Conservation (phyloP, 1,284 basidiomycete genomes). For the Ceratobasidium sp. region DNA sequence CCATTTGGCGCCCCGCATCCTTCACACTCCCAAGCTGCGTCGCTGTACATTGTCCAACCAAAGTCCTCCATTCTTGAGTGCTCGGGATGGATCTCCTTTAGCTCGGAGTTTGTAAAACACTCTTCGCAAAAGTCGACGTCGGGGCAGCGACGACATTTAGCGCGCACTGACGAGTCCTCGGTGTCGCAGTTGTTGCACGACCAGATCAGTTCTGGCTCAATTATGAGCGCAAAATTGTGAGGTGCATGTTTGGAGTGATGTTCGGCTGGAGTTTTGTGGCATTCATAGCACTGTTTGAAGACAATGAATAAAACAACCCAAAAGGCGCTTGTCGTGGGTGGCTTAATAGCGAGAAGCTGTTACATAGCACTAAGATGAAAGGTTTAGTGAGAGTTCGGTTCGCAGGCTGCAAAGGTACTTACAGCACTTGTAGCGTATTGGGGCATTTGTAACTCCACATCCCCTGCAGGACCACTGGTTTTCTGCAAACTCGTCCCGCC, state of each 20-base stretch:
- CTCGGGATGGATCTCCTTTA: slow-evolving; percentile 11
- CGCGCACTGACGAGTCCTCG: not conserved
- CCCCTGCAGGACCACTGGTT: slow-evolving; percentile 24
- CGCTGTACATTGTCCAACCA: slow-evolving; percentile 16
- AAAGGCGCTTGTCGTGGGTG: not conserved
- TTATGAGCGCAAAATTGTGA: slow-evolving; percentile 38
- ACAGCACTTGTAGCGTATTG: slow-evolving; percentile 36
- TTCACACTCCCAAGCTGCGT: slow-evolving; percentile 32
- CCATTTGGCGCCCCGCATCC: slow-evolving; percentile 34
- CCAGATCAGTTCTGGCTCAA: slow-evolving; percentile 6
- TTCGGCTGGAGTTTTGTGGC: slow-evolving; percentile 33
- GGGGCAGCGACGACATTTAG: slow-evolving; percentile 27
- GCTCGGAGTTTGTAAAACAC: not conserved
- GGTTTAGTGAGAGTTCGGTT: no score
- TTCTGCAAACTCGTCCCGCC: slow-evolving; percentile 3
- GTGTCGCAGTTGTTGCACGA: slow-evolving; percentile 20
- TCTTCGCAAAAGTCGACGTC: slow-evolving; percentile 30
- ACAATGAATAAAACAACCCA: not conserved
- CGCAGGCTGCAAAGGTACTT: not conserved
- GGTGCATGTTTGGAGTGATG: slow-evolving; percentile 31
- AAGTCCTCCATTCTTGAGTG: slow-evolving; percentile 19
- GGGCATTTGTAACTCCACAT: slow-evolving; percentile 23
- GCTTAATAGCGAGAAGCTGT: slow-evolving; percentile 16
- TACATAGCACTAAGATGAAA: not conserved
- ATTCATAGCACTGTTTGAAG: slow-evolving; percentile 33